Evolutionary conservation across 2,329 filamentous ascomycete genomes (phyloP).

Genomic region (Ilyonectria mors-panacis): DNA sequence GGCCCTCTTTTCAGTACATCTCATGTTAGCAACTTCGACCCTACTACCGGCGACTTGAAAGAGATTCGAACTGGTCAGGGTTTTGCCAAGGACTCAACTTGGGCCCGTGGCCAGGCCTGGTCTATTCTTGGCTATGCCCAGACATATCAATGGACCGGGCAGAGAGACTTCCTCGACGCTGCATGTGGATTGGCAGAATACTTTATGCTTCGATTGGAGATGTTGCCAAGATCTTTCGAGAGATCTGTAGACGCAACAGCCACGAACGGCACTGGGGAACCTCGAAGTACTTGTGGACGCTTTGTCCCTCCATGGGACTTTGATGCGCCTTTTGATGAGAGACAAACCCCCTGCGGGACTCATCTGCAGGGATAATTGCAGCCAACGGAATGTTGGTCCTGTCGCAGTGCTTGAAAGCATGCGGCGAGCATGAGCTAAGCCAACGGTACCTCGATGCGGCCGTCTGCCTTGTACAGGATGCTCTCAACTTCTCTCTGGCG

Average conservation of each 20-base stretch:
- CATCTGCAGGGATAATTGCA: conserved; percentile 56
- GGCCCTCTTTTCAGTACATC: conserved; percentile 53
- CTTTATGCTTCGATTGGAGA: conserved; percentile 60
- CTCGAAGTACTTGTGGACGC: conserved; percentile 34
- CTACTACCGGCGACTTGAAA: conserved; percentile 59
- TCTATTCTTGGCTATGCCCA: conserved; percentile 65
- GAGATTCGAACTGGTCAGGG: conserved; percentile 65
- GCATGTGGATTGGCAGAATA: conserved; percentile 64
- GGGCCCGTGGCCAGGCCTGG: conserved; percentile 69
- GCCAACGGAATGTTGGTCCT: conserved; percentile 58
- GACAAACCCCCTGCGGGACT: conserved; percentile 51
- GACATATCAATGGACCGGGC: conserved; percentile 64
- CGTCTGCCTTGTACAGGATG: conserved; percentile 49
- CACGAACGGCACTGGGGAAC: not conserved
- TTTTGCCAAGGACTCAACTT: conserved; percentile 61
- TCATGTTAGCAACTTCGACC: conserved; percentile 67
- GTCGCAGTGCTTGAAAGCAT: conserved; percentile 50
- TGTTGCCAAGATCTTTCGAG: conserved; percentile 50
- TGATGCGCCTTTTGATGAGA: conserved; percentile 58
- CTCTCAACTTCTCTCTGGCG: conserved; percentile 46
- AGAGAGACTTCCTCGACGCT: conserved; percentile 59
- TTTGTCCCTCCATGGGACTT: conserved; percentile 62
- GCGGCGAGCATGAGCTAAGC: conserved; percentile 30
- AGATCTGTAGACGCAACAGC: conserved; percentile 20
- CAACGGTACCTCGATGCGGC: conserved; percentile 48